Base-by-base conservation (phyloP, 306 rosid species). In the Casuarina equisetifolia region DNA sequence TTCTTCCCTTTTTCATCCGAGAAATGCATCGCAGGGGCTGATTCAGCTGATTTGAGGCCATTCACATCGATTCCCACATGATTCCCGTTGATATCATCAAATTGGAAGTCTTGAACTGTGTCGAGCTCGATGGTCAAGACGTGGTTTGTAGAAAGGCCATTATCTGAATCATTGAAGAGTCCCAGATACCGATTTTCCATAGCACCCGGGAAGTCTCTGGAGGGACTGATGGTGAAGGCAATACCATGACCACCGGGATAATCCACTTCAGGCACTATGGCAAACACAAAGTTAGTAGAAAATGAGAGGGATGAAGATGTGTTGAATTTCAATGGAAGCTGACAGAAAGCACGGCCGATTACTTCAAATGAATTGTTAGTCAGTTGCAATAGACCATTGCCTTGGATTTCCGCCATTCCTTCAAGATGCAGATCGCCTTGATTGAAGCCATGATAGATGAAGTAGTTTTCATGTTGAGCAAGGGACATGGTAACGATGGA, bases 21-120 rank as follows among this genome's bases (percentile, higher is more conserved):
- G 20, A 53, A 67, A 49, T 77, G 74, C 8, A 45, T 50, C 1
- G 79, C 84, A 4, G 69, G 5, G 19, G 51, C 17, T 5, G 84
- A 69, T 13, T 39, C 25, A 2, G 3, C 9, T 4, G 85, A 76
- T 3, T 3, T 3, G 75, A 85, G 38, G 13, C 76, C 57, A 16
- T 82, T 73, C 53, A 82, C 57, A 16, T 85, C 86, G 3, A 85
- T 72, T 32, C 82, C 82, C 36, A 82, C 84, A 49, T 82, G 80
- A 43, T 78, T 57, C 0, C n/a, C 0, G n/a, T 17, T 2, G 10
- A 78, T 45, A 13, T 70, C 75, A 16, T 0, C 0, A 4, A 32
- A 70, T 5, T 11, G 32, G 0, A 15, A 0, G 39, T 38, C 11
- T 59, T 0, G 40, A 2, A 3, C 19, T 3, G 75, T 36, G 2